Conservation (phyloP, 228 moss, liverwort and hornwort species). For the Sphagnum magellanicum region DNA sequence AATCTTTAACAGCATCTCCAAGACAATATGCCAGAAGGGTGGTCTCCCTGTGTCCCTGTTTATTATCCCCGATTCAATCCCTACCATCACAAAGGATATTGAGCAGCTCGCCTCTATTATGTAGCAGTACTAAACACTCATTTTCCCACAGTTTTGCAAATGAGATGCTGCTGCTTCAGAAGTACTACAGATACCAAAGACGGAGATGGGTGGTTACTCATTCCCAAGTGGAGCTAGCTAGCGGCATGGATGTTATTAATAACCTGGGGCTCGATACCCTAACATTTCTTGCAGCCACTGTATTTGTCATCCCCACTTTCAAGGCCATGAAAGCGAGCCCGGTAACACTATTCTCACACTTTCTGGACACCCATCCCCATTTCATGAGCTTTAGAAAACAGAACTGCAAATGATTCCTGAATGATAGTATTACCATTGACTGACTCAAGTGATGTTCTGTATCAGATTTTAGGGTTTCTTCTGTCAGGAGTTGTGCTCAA, state of each 20-base stretch:
- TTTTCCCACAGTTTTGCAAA: too few species aligned
- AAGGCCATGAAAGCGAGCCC: constrained; percentile 92
- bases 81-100: not conserved
- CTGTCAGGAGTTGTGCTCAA: constrained; percentile 90
- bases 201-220: constrained; percentile 14
- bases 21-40: not conserved
- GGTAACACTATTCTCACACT: constrained; percentile 16
- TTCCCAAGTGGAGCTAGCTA: constrained; percentile 75
- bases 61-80: not conserved
- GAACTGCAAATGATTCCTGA: not conserved
- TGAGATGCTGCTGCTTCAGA: not conserved
- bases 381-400: not conserved
- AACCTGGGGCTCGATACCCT: constrained; percentile 83
- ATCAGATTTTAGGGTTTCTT: constrained; percentile 92
- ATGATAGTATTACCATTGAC: not conserved
- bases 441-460: not conserved
- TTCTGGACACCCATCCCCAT: not conserved
- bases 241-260: constrained; percentile 79
- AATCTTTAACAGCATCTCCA: not conserved
- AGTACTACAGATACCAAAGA: not conserved
- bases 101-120: not conserved
- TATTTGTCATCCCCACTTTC: constrained; percentile 82
- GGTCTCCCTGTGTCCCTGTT: not conserved
- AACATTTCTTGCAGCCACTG: constrained; percentile 93
- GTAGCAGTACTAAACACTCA: not conserved